Base-by-base conservation (phyloP, 257 asterid genomes). In the Eucommia ulmoides region DNA sequence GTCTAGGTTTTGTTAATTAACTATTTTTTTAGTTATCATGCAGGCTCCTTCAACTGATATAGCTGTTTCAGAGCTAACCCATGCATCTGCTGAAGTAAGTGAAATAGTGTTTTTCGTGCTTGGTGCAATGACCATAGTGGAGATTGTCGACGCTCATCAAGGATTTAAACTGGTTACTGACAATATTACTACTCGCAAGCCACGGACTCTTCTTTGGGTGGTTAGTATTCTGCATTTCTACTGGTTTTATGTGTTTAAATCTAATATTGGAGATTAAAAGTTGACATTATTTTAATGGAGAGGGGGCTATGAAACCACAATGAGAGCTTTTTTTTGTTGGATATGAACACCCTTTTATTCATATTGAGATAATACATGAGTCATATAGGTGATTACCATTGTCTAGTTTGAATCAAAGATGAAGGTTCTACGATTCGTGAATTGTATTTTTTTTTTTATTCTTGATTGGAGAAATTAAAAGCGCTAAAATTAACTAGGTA, bases 71-170 rank as follows among this genome's bases (percentile, higher is more conserved):
- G 87, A 86, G 78, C 65, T 89, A 70, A 80, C 98, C 41, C 96
- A 71, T 71, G 96, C 96, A 62, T 85, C 98, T 51, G 93, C 81
- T 45, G 96, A 89, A 65, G 94, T 85, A 21, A 89, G 98, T 66
- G 98, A 89, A 71, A 85, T 89, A 45, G 96, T 89, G 49, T 86
- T 89, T 66, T 89, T 89, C 72, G 51, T 89, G 78, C 88, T 89
- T 41, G 96, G 98, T 62, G 98, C 98, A 23, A 89, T 89, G 96
- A 86, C 98, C 50, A 83, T 85, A 48, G 98, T 89, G 33, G 98
- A 89, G 84, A 89, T 89, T 55, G 77, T 85, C 49, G 98, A 89
- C 67, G 88, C 98, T 55, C 98, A 89, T 77, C 98, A 81, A 79
- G 96, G 98, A 59, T 89, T 89, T 75, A 89, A 89, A 80, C 68